These are phyloP conservation scores for Amanita fuliginea DNA, from an alignment of 768 basidiomycete genomes.

Conservation along the genomic window DNA sequence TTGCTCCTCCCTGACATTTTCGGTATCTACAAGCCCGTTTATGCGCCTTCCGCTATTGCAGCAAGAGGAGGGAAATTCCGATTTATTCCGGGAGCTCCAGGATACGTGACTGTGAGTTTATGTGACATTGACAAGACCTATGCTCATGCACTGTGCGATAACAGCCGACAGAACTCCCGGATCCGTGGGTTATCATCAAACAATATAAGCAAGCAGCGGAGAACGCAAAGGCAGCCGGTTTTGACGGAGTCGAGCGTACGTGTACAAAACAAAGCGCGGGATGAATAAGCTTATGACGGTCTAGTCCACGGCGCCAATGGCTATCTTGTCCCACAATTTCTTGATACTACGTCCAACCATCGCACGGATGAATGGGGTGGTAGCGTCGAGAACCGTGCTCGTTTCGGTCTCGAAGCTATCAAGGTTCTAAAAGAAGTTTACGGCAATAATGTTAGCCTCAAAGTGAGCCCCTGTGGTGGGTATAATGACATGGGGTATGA, in stretches of 20 bases:
- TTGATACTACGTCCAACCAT: constrained; percentile 34
- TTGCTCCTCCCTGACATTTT: constrained; percentile 1
- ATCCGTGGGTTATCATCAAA: constrained; percentile 27
- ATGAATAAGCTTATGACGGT: background rate
- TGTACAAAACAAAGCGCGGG: background rate
- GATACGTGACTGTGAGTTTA: constrained; percentile 26
- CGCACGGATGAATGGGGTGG: constrained; percentile 55
- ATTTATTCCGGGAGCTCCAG: constrained; percentile 23
- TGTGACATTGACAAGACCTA: background rate
- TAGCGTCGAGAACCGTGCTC: constrained; percentile 41
- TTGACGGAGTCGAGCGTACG: constrained; percentile 14
- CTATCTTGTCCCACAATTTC: constrained; percentile 38
- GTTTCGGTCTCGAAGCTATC: constrained; percentile 42
- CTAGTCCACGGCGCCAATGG: constrained; percentile 34
- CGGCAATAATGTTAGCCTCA: constrained; percentile 33
- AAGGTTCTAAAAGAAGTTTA: constrained; percentile 30
- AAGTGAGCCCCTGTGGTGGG: constrained; percentile 31
- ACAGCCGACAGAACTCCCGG: constrained; percentile 29
- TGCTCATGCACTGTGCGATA: background rate
- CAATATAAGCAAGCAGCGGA: constrained; percentile 32
- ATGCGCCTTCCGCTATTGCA: constrained; percentile 31
- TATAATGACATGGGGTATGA: constrained; percentile 34
- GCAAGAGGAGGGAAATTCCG: constrained; percentile 31
- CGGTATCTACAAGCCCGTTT: constrained; percentile 24
- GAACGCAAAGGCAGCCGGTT: constrained; percentile 38